phyloP scores from a whole-genome alignment of 805 yeast species.

The fission yeast (Schizosaccharomyces pombe) region DNA sequence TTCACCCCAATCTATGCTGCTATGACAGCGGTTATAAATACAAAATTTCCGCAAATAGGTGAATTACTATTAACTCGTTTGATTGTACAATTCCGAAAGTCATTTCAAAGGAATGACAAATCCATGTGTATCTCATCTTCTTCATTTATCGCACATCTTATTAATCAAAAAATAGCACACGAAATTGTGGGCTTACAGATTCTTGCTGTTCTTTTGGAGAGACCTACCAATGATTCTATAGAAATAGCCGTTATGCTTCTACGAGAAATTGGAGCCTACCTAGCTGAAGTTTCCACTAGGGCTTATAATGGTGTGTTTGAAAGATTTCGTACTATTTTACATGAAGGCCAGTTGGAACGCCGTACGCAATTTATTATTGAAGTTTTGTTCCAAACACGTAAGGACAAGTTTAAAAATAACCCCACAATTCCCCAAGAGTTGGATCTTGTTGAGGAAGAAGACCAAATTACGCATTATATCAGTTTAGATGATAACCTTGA shows the following conservation, averaged over 20 bases:
- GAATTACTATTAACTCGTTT: conserved; percentile 29
- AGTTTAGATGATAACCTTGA: conserved; percentile 30
- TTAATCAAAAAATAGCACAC: conserved; percentile 37
- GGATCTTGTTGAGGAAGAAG: conserved; percentile 42
- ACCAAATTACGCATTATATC: conserved; percentile 31
- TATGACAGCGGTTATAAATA: conserved; percentile 34
- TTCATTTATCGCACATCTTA: conserved; percentile 35
- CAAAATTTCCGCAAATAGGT: conserved; percentile 49
- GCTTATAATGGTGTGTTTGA: conserved; percentile 34
- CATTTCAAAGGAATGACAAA: conserved; percentile 26
- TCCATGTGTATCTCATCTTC: conserved; percentile 21
- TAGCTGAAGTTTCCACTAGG: conserved; percentile 21
- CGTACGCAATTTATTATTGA: conserved; percentile 27
- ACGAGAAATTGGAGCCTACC: conserved; percentile 26
- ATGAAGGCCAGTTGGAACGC: conserved; percentile 25
- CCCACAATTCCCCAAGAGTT: conserved; percentile 24
- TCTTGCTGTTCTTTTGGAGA: conserved; percentile 23
- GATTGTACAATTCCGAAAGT: conserved; percentile 33
- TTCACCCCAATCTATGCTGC: conserved; percentile 32
- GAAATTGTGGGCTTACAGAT: conserved; percentile 32
- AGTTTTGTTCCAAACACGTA: conserved; percentile 27
- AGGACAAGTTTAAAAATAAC: conserved; percentile 20
- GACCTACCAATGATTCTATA: conserved; percentile 32
- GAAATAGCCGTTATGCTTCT: conserved; percentile 31
- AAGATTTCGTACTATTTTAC: conserved; percentile 34